Percentiles rank a stretch among this genome's conserved stretches.
phyloP scores from a whole-genome alignment of 768 basidiomycete species.

The Rhizopogon vesiculosus region DNA sequence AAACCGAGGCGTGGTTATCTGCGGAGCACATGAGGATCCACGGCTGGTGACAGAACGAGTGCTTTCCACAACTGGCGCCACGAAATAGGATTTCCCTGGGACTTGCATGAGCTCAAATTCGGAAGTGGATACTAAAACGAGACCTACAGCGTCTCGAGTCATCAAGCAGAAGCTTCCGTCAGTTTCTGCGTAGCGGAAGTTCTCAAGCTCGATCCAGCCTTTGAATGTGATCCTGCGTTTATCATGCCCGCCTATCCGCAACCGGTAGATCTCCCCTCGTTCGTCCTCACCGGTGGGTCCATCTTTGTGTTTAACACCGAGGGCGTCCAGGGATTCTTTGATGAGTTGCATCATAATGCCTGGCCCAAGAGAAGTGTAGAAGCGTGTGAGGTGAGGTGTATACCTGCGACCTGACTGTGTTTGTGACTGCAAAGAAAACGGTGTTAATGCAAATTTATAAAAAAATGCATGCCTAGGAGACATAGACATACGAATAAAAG shows the following conservation, averaged over 20 bases:
- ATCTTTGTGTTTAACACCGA: slow-evolving; percentile 48
- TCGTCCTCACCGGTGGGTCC: slow-evolving; percentile 21
- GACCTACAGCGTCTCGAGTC: slow-evolving; percentile 60
- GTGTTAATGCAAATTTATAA: neutral
- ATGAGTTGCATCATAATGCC: slow-evolving; percentile 48
- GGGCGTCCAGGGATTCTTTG: slow-evolving; percentile 43
- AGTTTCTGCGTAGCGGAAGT: slow-evolving; percentile 42
- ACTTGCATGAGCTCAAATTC: neutral
- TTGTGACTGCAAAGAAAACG: slow-evolving; percentile 55
- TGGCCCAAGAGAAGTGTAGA: slow-evolving; percentile 63
- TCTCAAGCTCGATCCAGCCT: slow-evolving; percentile 72
- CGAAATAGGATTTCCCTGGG: slow-evolving; percentile 70
- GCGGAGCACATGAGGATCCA: slow-evolving; percentile 55
- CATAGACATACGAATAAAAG: slow-evolving; percentile 77
- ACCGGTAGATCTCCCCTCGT: slow-evolving; percentile 20
- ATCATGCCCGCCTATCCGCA: slow-evolving; percentile 71
- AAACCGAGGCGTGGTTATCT: neutral
- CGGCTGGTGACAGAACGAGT: slow-evolving; percentile 42
- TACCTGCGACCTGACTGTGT: slow-evolving; percentile 73
- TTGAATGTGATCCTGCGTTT: slow-evolving; percentile 59
- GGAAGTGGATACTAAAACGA: neutral
- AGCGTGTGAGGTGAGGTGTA: slow-evolving; percentile 73
- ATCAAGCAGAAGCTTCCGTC: slow-evolving; percentile 67
- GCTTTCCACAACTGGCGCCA: slow-evolving; percentile 77
- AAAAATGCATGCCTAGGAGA: slow-evolving; percentile 7